Percentiles rank a stretch among this genome's conserved stretches.
These are phyloP conservation scores for Spencermartinsiella europaea DNA, from an alignment of 805 yeast genomes.

Conservation along the genomic window DNA sequence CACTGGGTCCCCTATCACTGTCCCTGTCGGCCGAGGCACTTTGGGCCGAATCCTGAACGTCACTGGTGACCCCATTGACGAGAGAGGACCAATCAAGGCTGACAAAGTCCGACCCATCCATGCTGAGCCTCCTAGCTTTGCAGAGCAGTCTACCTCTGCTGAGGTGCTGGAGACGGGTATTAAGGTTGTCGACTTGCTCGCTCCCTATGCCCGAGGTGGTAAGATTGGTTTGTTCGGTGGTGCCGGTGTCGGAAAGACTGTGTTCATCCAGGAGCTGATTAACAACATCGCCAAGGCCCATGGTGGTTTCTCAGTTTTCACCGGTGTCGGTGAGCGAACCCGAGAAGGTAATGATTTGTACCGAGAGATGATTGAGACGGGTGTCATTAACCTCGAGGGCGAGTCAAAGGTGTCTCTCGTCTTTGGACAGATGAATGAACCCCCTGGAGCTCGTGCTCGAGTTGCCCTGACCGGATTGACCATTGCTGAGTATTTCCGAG, in stretches of 20 bases:
- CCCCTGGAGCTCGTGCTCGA: slow-evolving; percentile 99
- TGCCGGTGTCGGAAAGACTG: slow-evolving; percentile 99
- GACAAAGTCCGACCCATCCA: slow-evolving; percentile 96
- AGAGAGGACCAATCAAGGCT: slow-evolving; percentile 96
- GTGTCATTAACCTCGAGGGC: slow-evolving; percentile 99
- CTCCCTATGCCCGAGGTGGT: slow-evolving; percentile 99
- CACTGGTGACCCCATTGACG: slow-evolving; percentile 99
- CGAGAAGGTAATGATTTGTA: slow-evolving; percentile 99
- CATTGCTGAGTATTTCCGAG: slow-evolving; percentile 99
- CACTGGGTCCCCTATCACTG: slow-evolving; percentile 98
- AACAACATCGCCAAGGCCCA: slow-evolving; percentile 99
- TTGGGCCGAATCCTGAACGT: slow-evolving; percentile 97
- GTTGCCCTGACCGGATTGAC: slow-evolving; percentile 99
- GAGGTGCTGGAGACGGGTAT: slow-evolving; percentile 99
- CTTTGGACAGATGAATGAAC: slow-evolving; percentile 99
- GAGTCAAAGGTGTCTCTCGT: slow-evolving; percentile 99
- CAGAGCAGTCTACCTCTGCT: slow-evolving; percentile 95
- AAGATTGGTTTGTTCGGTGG: slow-evolving; percentile 99
- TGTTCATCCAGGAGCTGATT: slow-evolving; percentile 98
- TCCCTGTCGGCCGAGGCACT: slow-evolving; percentile 99
- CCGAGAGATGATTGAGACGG: slow-evolving; percentile 99
- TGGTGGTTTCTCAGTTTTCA: slow-evolving; percentile 99
- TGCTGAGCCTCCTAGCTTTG: slow-evolving; percentile 95
- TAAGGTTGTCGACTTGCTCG: slow-evolving; percentile 97
- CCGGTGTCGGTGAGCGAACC: slow-evolving; percentile 99